Conservation (phyloP, 2,329 filamentous ascomycete genomes). For the Sordariomycetes sp. region DNA sequence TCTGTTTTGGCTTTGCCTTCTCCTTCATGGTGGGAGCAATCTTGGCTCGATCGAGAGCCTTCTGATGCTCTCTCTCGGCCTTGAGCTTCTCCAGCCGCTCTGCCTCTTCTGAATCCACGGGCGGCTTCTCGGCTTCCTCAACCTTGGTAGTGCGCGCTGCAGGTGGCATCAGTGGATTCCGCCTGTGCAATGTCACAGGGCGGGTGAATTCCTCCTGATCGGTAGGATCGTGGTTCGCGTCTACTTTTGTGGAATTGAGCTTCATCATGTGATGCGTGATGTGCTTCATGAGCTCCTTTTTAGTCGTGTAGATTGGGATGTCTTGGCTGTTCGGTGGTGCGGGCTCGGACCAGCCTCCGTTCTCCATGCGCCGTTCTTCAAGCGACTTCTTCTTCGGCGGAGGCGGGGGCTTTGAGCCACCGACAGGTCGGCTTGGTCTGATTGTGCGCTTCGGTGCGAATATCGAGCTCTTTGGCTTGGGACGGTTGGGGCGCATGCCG, state of each 20-base stretch:
- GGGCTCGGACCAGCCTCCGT: constrained; percentile 50
- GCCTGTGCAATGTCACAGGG: constrained; percentile 80
- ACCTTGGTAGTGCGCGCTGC: constrained; percentile 56
- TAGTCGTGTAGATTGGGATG: constrained; percentile 71
- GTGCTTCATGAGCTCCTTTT: constrained; percentile 68
- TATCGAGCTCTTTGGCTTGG: constrained; percentile 61
- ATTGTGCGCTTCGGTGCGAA: constrained; percentile 26
- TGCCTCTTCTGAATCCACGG: constrained; percentile 46
- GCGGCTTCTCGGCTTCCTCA: constrained; percentile 34
- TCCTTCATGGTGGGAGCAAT: constrained; percentile 76
- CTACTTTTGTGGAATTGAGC: constrained; percentile 51
- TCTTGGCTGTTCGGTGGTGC: constrained; percentile 39
- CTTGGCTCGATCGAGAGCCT: constrained; percentile 80
- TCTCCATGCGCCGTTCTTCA: constrained; percentile 33
- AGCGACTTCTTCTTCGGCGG: constrained; percentile 1
- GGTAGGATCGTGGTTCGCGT: constrained; percentile 58
- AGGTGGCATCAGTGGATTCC: constrained; percentile 67
- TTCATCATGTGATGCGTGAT: constrained; percentile 83
- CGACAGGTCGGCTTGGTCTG: constrained; percentile 12
- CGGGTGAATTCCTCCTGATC: constrained; percentile 74
- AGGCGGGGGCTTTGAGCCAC: background rate
- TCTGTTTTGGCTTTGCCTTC: constrained; percentile 40
- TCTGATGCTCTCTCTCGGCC: constrained; percentile 75
- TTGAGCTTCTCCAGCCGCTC: constrained; percentile 60
- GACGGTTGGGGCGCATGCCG: constrained; percentile 26